Conservation (phyloP, 2,329 filamentous ascomycete genomes). For the Epichloe sibirici region DNA sequence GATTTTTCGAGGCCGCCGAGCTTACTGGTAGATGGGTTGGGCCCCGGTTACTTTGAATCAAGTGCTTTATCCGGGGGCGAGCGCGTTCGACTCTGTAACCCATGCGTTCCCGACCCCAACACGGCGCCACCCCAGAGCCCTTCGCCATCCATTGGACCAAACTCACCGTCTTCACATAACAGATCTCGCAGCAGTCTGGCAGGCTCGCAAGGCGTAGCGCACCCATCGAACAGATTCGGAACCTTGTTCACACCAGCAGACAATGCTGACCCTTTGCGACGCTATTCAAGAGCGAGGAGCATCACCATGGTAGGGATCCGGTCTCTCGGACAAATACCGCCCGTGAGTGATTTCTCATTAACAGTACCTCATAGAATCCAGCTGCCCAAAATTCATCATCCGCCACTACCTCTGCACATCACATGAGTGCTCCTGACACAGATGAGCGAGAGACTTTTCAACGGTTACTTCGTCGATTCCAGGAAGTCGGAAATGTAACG, state of each 20-base stretch:
- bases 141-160: conserved; percentile 17
- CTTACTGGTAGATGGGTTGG: conserved; percentile 26
- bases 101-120: conserved; percentile 50
- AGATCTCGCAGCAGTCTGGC: conserved; percentile 34
- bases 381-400: conserved; percentile 10
- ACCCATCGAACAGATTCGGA: conserved; percentile 21
- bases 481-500: conserved; percentile 3
- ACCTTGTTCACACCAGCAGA: conserved; percentile 23
- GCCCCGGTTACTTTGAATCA: conserved; percentile 29
- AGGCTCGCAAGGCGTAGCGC: conserved; percentile 18
- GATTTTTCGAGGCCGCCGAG: conserved; percentile 26
- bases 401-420: conserved; percentile 15
- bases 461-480: conserved; percentile 18
- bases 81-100: conserved; percentile 47
- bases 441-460: conserved; percentile 20
- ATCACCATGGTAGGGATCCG: conserved; percentile 34
- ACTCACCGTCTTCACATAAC: conserved; percentile 26
- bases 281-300: conserved; percentile 28
- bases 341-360: neutral
- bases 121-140: conserved; percentile 40
- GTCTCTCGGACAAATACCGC: neutral
- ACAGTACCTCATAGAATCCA: conserved; percentile 6
- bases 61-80: conserved; percentile 40
- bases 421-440: conserved; percentile 18
- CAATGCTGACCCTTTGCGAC: conserved; percentile 23